Evolutionary conservation across 2,329 filamentous ascomycete species (phyloP).

Genomic region (Penicillium thymicola): DNA sequence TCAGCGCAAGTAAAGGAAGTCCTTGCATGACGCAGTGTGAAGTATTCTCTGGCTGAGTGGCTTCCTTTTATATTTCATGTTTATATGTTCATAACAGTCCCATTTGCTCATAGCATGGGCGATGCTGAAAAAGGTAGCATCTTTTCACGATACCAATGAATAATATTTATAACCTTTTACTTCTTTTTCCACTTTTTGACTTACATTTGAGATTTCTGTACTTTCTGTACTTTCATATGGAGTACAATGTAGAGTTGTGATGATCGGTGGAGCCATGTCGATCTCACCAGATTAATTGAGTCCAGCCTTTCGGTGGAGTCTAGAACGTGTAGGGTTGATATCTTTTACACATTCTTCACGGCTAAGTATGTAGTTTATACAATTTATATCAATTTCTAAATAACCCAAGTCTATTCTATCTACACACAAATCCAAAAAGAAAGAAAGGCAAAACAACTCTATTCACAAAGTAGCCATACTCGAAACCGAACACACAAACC

Average conservation of each 20-base stretch:
- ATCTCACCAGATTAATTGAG: background rate
- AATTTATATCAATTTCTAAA: background rate
- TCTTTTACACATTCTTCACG: background rate
- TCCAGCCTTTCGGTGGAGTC: background rate
- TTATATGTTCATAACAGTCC: conserved; percentile 17
- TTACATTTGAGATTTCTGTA: background rate
- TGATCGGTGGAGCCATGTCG: conserved; percentile 5
- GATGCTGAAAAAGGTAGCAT: conserved; percentile 18
- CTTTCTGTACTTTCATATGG: background rate
- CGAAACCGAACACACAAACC: background rate
- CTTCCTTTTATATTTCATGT: background rate
- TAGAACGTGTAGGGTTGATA: background rate
- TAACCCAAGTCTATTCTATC: background rate
- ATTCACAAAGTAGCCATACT: background rate
- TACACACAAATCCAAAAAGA: background rate
- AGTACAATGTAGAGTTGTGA: background rate
- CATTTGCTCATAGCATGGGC: conserved; percentile 1
- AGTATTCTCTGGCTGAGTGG: background rate
- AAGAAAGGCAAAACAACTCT: background rate
- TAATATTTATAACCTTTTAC: conserved; percentile 8
- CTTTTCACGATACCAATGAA: conserved; percentile 27
- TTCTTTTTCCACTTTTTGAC: background rate
- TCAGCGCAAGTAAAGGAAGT: conserved; percentile 52
- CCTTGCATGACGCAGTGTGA: background rate
- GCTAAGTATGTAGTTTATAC: background rate